Percentiles rank a stretch among this genome's conserved stretches.
Conservation (phyloP, 495 filamentous ascomycete species). For the Niebla homalea region DNA sequence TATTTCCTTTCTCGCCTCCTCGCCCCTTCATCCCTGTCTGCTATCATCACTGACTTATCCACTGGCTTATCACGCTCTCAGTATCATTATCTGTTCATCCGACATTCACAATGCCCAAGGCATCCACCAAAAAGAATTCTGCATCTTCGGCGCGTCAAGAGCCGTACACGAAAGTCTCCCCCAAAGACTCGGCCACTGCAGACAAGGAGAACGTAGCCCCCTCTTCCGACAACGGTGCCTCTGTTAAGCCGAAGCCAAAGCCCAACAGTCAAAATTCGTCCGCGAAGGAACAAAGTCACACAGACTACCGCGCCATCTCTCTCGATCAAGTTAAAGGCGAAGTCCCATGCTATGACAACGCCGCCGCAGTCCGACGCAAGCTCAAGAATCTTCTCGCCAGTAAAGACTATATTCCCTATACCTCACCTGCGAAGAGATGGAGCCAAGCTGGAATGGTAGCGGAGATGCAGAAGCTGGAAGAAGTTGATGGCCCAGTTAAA, state of each 20-base stretch:
- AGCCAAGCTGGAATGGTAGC: conserved; percentile 7
- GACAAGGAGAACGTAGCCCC: conserved; percentile 16
- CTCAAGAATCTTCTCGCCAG: conserved; percentile 9
- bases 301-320: conserved; percentile 11
- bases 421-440: conserved; percentile 9
- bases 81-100: not conserved
- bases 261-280: not conserved
- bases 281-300: not conserved
- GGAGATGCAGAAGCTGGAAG: conserved; percentile 14
- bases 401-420: conserved; percentile 9
- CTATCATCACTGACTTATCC: not conserved
- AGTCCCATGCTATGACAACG: conserved; percentile 17
- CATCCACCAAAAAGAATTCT: conserved; percentile 19
- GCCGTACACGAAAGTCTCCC: conserved; percentile 12
- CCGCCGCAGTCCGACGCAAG: conserved; percentile 14
- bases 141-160: conserved; percentile 1
- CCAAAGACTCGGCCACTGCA: not conserved
- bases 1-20: not conserved
- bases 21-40: not conserved
- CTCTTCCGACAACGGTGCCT: not conserved
- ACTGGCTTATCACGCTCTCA: not conserved
- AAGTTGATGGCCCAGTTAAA: not conserved
- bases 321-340: conserved; percentile 11
- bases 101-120: conserved; percentile 8
- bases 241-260: conserved; percentile 2